Percentiles rank a stretch among this genome's conserved stretches.
Evolutionary conservation across 2,329 filamentous ascomycete species (phyloP).

Genomic region (Ustulina deusta): DNA sequence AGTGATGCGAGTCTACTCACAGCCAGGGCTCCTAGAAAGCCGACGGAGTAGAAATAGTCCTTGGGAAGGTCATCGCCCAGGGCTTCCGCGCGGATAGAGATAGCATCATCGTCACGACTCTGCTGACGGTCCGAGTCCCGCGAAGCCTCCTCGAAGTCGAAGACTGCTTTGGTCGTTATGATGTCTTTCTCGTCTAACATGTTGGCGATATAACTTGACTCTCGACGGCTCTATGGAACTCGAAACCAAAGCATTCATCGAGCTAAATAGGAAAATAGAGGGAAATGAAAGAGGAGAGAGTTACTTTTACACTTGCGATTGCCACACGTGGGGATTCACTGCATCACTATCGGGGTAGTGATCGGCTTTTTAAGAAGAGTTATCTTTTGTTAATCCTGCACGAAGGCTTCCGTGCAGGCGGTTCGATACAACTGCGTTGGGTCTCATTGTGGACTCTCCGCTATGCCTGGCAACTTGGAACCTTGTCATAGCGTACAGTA

Average conservation of each 20-base stretch:
- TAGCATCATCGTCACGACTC: slow-evolving; percentile 55
- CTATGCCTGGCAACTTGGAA: slow-evolving; percentile 17
- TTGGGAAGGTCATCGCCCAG: slow-evolving; percentile 53
- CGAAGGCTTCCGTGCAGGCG: slow-evolving; percentile 29
- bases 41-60: slow-evolving; percentile 54
- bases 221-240: not conserved
- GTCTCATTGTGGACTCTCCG: slow-evolving; percentile 11
- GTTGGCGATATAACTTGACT: slow-evolving; percentile 9
- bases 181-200: slow-evolving; percentile 22
- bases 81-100: slow-evolving; percentile 53
- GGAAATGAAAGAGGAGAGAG: not conserved
- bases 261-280: slow-evolving; percentile 9
- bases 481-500: slow-evolving; percentile 9
- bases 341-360: slow-evolving; percentile 15
- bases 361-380: slow-evolving; percentile 32
- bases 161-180: slow-evolving; percentile 19
- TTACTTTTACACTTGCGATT: slow-evolving; percentile 15
- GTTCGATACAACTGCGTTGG: slow-evolving; percentile 13
- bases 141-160: slow-evolving; percentile 28
- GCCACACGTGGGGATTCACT: slow-evolving; percentile 22
- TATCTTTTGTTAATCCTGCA: slow-evolving; percentile 18
- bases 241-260: slow-evolving; percentile 12
- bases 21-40: slow-evolving; percentile 51
- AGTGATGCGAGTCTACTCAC: slow-evolving; percentile 43
- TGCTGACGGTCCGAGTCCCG: slow-evolving; percentile 19